These are phyloP conservation scores for Medakamo hakoo DNA, from an alignment of 139 green algal genomes.

Conservation along the genomic window DNA sequence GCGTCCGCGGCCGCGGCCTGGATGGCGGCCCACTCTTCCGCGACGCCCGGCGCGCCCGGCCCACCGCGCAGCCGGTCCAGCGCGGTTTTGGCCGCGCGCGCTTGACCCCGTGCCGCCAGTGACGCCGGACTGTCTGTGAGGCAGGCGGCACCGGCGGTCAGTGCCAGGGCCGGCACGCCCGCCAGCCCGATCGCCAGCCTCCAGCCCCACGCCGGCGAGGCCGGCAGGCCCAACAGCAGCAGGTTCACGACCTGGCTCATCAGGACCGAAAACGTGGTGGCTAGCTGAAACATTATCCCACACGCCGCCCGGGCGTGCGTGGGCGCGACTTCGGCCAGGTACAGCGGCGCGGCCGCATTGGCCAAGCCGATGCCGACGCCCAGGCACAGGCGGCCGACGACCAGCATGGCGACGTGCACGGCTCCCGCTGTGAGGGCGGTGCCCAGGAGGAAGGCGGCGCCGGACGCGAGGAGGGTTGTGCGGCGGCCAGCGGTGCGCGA, in stretches of 20 bases:
- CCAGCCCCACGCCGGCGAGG: slow-evolving; percentile 16
- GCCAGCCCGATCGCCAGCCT: slow-evolving; percentile 6
- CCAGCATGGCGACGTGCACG: slow-evolving; percentile 34
- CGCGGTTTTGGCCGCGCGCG: neutral
- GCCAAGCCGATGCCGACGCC: slow-evolving; percentile 49
- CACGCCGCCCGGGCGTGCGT: slow-evolving; percentile 18
- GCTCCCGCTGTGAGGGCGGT: slow-evolving; percentile 19
- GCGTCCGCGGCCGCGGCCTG: neutral
- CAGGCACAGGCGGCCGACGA: slow-evolving; percentile 39
- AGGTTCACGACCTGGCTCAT: slow-evolving; percentile 31
- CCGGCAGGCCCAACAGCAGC: slow-evolving; percentile 12
- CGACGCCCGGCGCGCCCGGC: slow-evolving; percentile 1
- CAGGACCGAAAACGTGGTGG: slow-evolving; percentile 37
- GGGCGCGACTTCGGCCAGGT: slow-evolving; percentile 34
- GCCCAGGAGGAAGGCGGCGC: slow-evolving; percentile 27
- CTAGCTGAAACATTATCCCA: slow-evolving; percentile 51
- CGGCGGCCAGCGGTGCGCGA: slow-evolving; percentile 15
- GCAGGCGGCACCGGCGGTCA: slow-evolving; percentile 12
- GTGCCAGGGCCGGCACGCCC: neutral
- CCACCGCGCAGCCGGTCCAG: slow-evolving; percentile 8
- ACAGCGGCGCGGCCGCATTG: slow-evolving; percentile 25
- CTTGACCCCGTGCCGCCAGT: slow-evolving; percentile 18
- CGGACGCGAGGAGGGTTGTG: slow-evolving; percentile 26
- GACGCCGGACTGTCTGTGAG: slow-evolving; percentile 32
- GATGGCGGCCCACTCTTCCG: neutral